Evolutionary conservation across 306 rosid species (phyloP), one percentile per base, ranked within the genome.

Genomic region (Quercus agrifolia): DNA sequence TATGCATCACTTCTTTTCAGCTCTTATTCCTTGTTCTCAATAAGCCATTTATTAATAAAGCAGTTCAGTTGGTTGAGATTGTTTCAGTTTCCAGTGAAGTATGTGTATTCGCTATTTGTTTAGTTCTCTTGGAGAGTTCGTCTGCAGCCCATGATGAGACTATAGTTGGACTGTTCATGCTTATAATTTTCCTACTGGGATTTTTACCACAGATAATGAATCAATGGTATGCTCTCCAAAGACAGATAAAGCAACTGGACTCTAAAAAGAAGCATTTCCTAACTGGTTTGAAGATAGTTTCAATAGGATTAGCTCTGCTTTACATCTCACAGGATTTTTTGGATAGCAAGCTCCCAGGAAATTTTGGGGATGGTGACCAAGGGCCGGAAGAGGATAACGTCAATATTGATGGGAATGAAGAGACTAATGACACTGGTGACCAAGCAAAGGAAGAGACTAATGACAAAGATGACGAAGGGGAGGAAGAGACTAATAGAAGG

Each of bases 1-100:
- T 94, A 49, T 87, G 90, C 49, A 76, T 90, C 38, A 74, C 97
- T 30, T 88, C 95, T 23, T 88, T 92, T 80, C 95, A 88, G 86
- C 93, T 94, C 57, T 91, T 91, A 87, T 92, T 92, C 88, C 87
- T 91, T 49, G 79, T 94, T 79, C 97, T 94, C 30, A 90, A 94
- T 89, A 94, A 94, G 87, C 99, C 99, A 5, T 94, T 94, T 28
- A 94, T 91, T 61, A 91, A 90, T 91, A 94, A 94, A 81, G 91
- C 75, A 63, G 95, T 94, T 86, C 99, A 94, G 84, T 63, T 94
- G 61, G 91, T 86, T 63, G 95, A 94, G 88, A 92, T 94, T 8
- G 68, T 94, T 81, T 81, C 93, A 12, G 82, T 90, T 77, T 21
- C 91, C 3, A 79, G 89, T 69, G 91, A 94, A 87, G 87, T 89